A percentile compares a stretch with the other conserved stretches of the same genome.
phyloP scores from a whole-genome alignment of 1,139 yeast genomes.

The Diutina neorugosa region DNA sequence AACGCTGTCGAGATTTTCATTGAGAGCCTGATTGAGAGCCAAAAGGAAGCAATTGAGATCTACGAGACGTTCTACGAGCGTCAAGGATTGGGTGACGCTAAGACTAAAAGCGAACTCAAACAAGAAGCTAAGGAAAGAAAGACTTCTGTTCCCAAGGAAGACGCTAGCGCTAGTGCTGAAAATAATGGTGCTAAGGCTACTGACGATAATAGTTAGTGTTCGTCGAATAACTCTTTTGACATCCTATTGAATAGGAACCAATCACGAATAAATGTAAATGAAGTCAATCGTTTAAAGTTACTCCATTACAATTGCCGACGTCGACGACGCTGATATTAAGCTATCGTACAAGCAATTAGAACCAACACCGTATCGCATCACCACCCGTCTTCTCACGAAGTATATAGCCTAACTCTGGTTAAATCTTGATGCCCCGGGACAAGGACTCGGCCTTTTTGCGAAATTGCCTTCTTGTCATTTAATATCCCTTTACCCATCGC shows the following conservation, averaged over 20 bases:
- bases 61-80: constrained; percentile 83
- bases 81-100: constrained; percentile 15
- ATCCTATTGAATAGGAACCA: not conserved
- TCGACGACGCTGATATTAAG: too few species aligned
- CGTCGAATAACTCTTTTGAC: not conserved
- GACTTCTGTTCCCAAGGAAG: not conserved
- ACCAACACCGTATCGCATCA: too few species aligned
- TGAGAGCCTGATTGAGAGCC: constrained; percentile 86
- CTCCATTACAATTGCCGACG: too few species aligned
- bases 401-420: too few species aligned
- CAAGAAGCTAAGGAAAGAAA: not conserved
- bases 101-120: not conserved
- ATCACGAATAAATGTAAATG: not conserved
- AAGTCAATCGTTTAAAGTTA: too few species aligned
- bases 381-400: too few species aligned
- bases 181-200: not conserved
- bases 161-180: not conserved
- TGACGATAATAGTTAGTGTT: not conserved
- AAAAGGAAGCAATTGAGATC: constrained; percentile 85
- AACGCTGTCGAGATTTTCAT: constrained; percentile 82
- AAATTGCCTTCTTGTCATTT: too few species aligned
- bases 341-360: too few species aligned
- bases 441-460: too few species aligned
- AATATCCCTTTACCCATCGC: too few species aligned
- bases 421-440: too few species aligned